Evolutionary conservation across 2,329 filamentous ascomycete genomes (phyloP), one percentile per base, ranked within the genome.

Genomic region (Alternaria panax): DNA sequence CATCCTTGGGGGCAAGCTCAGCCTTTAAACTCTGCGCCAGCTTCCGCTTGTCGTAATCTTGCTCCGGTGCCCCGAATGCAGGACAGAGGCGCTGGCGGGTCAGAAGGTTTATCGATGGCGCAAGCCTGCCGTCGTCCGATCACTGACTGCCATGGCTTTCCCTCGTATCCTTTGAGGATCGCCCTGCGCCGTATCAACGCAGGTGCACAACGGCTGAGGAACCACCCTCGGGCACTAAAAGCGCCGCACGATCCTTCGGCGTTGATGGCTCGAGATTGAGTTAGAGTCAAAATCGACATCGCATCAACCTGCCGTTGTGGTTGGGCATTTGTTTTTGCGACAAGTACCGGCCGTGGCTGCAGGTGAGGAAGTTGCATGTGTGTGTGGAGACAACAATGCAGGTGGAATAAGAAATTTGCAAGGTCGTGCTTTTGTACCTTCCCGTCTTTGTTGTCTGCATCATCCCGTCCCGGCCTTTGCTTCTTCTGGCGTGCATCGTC

Each of bases 231-330:
- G 69, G 69, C 70, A 67, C 72, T 74, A 74, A 65, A 57, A 67
- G 58, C 74, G 72, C 72, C 69, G 69, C 69, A 63, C 64, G 63
- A 70, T 74, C 68, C 73, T 71, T 62, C 63, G 52, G 65, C 64
- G 60, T 60, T 63, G 56, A 58, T 45, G 54, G 60, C 56, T 60
- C 58, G 52, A 59, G 32, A 64, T 61, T 60, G 72, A 66, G 59
- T 61, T 60, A 57, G 54, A 59, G 60, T 51, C 65, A 70, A 71
- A 63, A 57, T 57, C 57, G 59, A 68, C 66, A 52, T 57, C 57
- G 61, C 60, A 62, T 52, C 27, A 59, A 47, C 38, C 12, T 28
- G 41, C 51, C 38, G 27, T 42, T 24, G 20, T 22, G 20, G 52
- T 36, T 47, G 16, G 12, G 51, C 20, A 24, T 50, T 64, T 51